A percentile compares a stretch with the other conserved stretches of the same genome.
phyloP scores from a whole-genome alignment of 176 grass and related monocot species.

The Neostapfia colusana region DNA sequence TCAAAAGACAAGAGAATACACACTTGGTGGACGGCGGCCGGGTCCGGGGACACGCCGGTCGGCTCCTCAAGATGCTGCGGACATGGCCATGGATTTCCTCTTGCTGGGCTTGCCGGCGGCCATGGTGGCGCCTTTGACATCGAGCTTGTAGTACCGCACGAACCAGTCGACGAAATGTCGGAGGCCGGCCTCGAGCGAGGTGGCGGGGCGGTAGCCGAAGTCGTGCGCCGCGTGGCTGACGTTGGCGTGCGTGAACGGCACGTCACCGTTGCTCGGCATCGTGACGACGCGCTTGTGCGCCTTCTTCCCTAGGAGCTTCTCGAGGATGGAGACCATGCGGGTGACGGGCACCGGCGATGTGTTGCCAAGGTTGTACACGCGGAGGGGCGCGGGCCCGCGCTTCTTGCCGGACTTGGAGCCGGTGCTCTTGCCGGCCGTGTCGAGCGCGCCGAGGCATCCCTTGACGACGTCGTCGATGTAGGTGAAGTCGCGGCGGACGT shows the following conservation, averaged over 20 bases:
- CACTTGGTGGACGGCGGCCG: constrained; percentile 31
- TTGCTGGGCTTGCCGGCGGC: constrained; percentile 36
- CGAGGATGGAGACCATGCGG: constrained; percentile 81
- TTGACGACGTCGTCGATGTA: constrained; percentile 92
- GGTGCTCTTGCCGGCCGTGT: constrained; percentile 75
- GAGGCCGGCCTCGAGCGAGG: constrained; percentile 70
- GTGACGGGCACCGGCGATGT: constrained; percentile 80
- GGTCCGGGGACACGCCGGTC: constrained; percentile 21
- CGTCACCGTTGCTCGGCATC: constrained; percentile 88
- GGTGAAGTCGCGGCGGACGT: constrained; percentile 78
- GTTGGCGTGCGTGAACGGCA: constrained; percentile 95
- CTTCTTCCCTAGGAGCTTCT: constrained; percentile 87
- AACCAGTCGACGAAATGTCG: constrained; percentile 83
- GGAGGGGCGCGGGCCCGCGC: constrained; percentile 52
- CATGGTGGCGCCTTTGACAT: not conserved
- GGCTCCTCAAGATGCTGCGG: constrained; percentile 47
- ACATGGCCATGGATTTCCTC: constrained; percentile 49
- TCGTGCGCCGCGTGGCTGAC: constrained; percentile 68
- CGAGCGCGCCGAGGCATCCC: constrained; percentile 82
- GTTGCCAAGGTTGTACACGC: constrained; percentile 96
- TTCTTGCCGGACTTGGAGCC: constrained; percentile 67
- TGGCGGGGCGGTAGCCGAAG: constrained; percentile 76
- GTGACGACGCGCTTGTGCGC: constrained; percentile 79
- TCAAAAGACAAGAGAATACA: constrained; percentile 42
- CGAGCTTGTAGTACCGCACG: constrained; percentile 69